Evolutionary conservation across 2,329 filamentous ascomycete genomes (phyloP), one percentile per base, ranked within the genome.

Genomic region (Diaporthe sp.): DNA sequence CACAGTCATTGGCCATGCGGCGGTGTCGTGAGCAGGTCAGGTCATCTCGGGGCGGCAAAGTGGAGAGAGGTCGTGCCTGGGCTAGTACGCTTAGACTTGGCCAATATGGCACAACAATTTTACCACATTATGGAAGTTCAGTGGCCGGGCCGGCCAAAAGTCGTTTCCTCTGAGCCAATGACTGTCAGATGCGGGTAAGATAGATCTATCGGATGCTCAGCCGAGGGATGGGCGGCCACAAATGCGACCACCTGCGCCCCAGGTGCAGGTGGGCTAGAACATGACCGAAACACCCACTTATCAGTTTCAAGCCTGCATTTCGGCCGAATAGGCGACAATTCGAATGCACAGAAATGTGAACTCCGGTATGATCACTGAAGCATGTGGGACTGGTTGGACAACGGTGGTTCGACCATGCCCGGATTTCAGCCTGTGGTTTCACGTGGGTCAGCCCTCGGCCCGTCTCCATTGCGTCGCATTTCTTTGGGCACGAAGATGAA

Each of bases 271-370:
- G 47, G 64, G 33, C 64, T 67, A 35, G 64, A 52, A 67, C 28
- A n/a, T 12, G 45, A 52, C 61, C 64, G 64, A 67, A 52, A 67
- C 64, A 33, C 64, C 45, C 30, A 28, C 7, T 52, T 50, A 13
- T 52, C 25, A n/a, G 64, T 68, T 68, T 68, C 64, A 68, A 68
- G 64, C 64, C 64, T 17, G 64, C 45, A 30, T 54, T 68, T 15
- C n/a, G 47, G 33, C 64, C 64, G 35, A 45, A 68, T 33, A 68
- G 47, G 45, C 64, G 13, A 52, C 61, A 30, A 2, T 28, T 25
- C 9, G 22, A 25, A 17, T 28, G 4, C 13, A 38, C 4, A 22
- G 45, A 5, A 13, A 25, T 10, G 35, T 15, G 7, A 19, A 15
- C 28, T 25, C 7, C 30, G 15, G 45, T 28, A 28, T 67, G 45